These are phyloP conservation scores for Zarea fungicola DNA, from an alignment of 2,329 filamentous ascomycete genomes.

Conservation along the genomic window DNA sequence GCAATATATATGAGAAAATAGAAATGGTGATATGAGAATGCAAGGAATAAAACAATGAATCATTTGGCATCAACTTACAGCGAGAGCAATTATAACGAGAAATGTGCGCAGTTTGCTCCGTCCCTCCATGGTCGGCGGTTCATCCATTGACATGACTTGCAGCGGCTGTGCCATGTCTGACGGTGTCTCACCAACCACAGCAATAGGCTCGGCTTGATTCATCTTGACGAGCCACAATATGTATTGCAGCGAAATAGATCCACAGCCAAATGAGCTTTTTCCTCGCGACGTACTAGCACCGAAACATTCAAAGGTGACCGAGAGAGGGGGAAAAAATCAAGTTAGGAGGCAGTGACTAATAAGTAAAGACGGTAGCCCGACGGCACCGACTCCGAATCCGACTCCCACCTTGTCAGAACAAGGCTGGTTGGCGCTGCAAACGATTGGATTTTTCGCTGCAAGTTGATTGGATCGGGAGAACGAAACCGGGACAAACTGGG, in stretches of 20 bases:
- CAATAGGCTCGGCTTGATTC: conserved; percentile 6
- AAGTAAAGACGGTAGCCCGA: neutral
- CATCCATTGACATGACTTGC: neutral
- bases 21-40: too few species aligned
- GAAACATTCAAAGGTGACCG: neutral
- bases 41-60: neutral
- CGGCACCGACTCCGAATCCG: too few species aligned
- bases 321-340: neutral
- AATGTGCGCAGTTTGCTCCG: conserved; percentile 6
- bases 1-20: too few species aligned
- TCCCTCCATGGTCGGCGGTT: conserved; percentile 2
- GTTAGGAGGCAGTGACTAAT: neutral
- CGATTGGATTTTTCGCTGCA: too few species aligned
- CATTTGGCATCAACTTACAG: neutral
- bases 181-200: neutral
- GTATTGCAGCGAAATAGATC: too few species aligned
- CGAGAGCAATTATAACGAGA: conserved; percentile 5
- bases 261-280: neutral
- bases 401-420: too few species aligned
- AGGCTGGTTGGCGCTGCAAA: too few species aligned
- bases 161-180: neutral
- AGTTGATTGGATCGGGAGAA: neutral
- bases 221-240: too few species aligned
- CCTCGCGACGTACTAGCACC: neutral
- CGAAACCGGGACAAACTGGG: neutral